Base-by-base conservation (phyloP, 352 stramenopile genomes). In the Phytophthora citricola region DNA sequence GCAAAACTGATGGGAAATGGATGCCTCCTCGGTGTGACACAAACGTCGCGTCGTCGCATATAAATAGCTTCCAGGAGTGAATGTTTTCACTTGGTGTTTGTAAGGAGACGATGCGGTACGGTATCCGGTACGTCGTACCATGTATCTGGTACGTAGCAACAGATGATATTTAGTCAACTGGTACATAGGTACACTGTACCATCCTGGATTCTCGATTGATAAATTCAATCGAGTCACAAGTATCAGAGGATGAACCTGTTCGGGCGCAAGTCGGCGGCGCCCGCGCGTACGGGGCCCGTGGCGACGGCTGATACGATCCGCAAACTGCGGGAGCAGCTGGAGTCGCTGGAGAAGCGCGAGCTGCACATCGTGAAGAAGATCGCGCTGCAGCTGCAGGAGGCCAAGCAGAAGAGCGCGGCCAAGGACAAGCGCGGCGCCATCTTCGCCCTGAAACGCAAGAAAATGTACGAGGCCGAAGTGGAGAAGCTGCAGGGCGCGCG, bases 391-490 rank as follows among this genome's bases (percentile, higher is more conserved):
- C 58, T 98, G 9, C 77, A 87, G 20, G 96, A 99, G 55, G 97
- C 97, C 27, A 99, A 99, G 81, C 91, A 87, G 39, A 99, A 99
- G 76, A 98, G 97, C 78, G 89, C 87, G 11, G 89, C 87, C 40
- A 98, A 98, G 64, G 97, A 99, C 84, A 99, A 99, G 64, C 96
- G 96, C 71, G 97, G 97, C 54, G 97, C 97, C 27, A 90, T 99
- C 41, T 99, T 99, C 75, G 93, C 94, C 47, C 89, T 99, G 40
- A 99, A 99, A 81, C 91, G 95, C 66, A 99, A 99, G 88, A 99
- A 99, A 66, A 96, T 99, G 79, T 98, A 98, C 72, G 97, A 99
- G 71, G 86, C 90, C 40, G 97, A 99, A 75, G 90, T 99, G 43
- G 95, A 98, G 69, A 99, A 99, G 84, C 97, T 99, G 59, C 87